Conservation (phyloP, 176 grass and related monocot genomes). For the Aechmea fasciata region DNA sequence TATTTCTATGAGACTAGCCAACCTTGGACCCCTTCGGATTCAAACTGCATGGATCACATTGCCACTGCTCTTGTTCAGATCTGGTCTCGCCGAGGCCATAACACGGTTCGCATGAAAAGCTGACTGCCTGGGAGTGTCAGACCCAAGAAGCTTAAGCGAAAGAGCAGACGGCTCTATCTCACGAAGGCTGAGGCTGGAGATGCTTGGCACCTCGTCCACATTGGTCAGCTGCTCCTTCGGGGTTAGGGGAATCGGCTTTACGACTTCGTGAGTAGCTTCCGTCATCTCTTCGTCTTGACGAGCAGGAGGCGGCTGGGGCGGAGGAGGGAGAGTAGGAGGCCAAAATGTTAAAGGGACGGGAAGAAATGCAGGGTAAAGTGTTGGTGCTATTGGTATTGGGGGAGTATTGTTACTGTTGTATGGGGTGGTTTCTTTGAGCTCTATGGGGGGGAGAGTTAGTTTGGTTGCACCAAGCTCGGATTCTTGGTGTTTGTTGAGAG, state of each 20-base stretch:
- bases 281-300: constrained; percentile 15
- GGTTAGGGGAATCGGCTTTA: constrained; percentile 55
- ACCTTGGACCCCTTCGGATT: constrained; percentile 13
- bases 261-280: constrained; percentile 34
- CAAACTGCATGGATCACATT: constrained; percentile 76
- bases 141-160: constrained; percentile 56
- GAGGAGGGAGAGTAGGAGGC: constrained; percentile 26
- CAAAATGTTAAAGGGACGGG: constrained; percentile 37
- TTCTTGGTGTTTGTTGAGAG: constrained; percentile 29
- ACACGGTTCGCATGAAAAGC: constrained; percentile 60
- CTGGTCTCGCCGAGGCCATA: constrained; percentile 26
- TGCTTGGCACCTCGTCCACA: constrained; percentile 54
- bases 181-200: constrained; percentile 78
- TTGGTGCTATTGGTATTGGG: constrained; percentile 13
- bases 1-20: no score
- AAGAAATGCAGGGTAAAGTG: constrained; percentile 43
- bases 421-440: constrained; percentile 21
- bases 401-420: constrained; percentile 8
- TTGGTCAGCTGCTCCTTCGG: constrained; percentile 43
- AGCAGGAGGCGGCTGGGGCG: not conserved
- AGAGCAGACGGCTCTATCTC: constrained; percentile 54
- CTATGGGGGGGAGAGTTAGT: constrained; percentile 12
- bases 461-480: constrained; percentile 23
- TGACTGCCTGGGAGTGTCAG: constrained; percentile 42
- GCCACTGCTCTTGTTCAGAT: constrained; percentile 54